These are phyloP conservation scores for Omphalotus guepiniiformis DNA, from an alignment of 768 basidiomycete genomes.

Conservation along the genomic window DNA sequence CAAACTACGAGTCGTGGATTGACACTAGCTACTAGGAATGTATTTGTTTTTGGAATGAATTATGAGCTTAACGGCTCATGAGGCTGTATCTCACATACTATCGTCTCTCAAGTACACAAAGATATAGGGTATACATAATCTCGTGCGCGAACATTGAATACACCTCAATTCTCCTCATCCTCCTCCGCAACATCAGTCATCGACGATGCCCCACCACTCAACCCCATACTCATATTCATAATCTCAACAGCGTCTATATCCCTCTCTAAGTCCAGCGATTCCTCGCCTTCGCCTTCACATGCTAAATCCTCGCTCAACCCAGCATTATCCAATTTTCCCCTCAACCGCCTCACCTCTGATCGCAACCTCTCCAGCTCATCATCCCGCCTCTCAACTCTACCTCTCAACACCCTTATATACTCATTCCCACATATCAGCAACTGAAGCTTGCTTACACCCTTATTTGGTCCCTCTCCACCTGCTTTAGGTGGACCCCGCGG, in stretches of 20 bases:
- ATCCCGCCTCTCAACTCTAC: conserved; percentile 74
- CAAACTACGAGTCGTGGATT: conserved; percentile 19
- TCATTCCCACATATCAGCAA: conserved; percentile 89
- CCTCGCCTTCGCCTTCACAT: conserved; percentile 23
- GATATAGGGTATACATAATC: no score
- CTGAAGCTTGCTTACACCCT: conserved; percentile 91
- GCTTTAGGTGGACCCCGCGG: conserved; percentile 86
- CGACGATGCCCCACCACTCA: conserved; percentile 1
- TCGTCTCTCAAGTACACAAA: no score
- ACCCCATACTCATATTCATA: conserved; percentile 13
- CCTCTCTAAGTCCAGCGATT: conserved; percentile 50
- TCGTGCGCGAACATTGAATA: no score
- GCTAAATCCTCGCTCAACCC: conserved; percentile 27
- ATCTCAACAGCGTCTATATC: conserved; percentile 57
- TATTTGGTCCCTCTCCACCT: conserved; percentile 88
- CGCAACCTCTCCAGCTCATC: conserved; percentile 68
- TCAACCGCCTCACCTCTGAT: conserved; percentile 59
- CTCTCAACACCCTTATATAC: conserved; percentile 74
- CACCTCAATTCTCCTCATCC: no score
- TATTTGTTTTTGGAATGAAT: no score
- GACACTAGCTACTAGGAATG: no score
- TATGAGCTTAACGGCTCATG: no score
- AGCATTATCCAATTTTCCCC: conserved; percentile 29
- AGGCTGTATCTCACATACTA: no score
- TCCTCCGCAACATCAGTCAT: no score